Evolutionary conservation across 805 yeast genomes (phyloP).

Genomic region (Yamadazyma akitaensis): DNA sequence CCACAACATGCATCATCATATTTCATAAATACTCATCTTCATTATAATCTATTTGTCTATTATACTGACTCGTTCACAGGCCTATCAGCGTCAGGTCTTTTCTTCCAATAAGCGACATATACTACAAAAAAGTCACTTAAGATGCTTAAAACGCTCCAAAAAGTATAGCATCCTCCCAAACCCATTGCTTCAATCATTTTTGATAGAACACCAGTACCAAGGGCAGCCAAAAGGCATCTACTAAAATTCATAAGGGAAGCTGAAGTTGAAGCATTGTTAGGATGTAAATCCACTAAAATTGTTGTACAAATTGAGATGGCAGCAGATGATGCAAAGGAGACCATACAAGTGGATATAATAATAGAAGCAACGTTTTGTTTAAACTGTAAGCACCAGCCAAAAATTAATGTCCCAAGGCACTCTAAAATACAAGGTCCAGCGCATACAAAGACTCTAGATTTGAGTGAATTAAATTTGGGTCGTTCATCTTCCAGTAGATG

Average conservation of each 20-base stretch:
- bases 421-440: constrained; percentile 38
- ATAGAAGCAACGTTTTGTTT: constrained; percentile 51
- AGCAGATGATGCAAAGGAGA: constrained; percentile 58
- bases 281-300: constrained; percentile 72
- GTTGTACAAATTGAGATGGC: constrained; percentile 60
- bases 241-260: constrained; percentile 69
- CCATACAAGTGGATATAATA: constrained; percentile 53
- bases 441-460: constrained; percentile 49
- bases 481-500: constrained; percentile 15
- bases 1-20: background rate
- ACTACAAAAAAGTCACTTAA: constrained; percentile 12
- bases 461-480: constrained; percentile 52
- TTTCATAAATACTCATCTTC: background rate
- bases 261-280: constrained; percentile 67
- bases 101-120: constrained; percentile 6
- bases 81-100: background rate
- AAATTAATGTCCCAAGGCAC: constrained; percentile 27
- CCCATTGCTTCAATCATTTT: constrained; percentile 57
- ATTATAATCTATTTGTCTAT: background rate
- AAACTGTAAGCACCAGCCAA: constrained; percentile 70
- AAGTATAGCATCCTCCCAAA: constrained; percentile 73
- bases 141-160: constrained; percentile 51
- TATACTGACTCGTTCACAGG: background rate
- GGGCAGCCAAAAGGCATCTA: constrained; percentile 72
- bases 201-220: constrained; percentile 63